Evolutionary conservation across 257 asterid species (phyloP), one percentile per base, ranked within the genome.

Genomic region (Scutellaria galericulata): DNA sequence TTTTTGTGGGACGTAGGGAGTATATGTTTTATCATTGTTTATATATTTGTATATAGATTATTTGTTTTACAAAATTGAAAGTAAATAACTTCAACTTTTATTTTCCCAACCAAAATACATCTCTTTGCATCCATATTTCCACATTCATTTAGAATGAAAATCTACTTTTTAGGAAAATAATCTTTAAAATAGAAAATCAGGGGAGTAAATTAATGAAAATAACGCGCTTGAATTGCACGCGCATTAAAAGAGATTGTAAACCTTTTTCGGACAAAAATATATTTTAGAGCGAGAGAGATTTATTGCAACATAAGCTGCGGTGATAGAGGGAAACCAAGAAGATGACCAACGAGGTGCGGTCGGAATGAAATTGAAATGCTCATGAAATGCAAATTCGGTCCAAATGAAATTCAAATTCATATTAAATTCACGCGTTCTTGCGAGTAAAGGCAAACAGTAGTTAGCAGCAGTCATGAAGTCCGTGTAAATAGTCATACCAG

Each of bases 351-450:
- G 69, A 87, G 84, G 87, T 81, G 84, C 64, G 82, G 90, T 87
- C 97, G 97, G 91, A 92, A 92, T 92, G 93, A 84, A 90, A 88
- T 87, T 68, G 86, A 92, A 89, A 89, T 86, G 63, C 80, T 41
- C 64, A 47, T 73, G 58, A 82, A 84, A 86, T 83, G 62, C 79
- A 78, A 82, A 83, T 79, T 57, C 78, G 72, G 47, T 20, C 53
- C 71, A 82, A 85, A 84, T 89, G 88, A 80, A 81, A 81, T 74
- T 67, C 79, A 87, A 80, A 86, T 83, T 81, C 82, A 69, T 69
- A 75, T 72, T 77, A 86, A 85, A 84, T 89, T 74, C 80, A 88
- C 93, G 89, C 90, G 93, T 85, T 80, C 78, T 80, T 14, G 67
- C 67, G 82, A 68, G 73, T 61, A 68, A 71, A 78, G 72, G 77